Percentiles rank a stretch among this genome's conserved stretches.
phyloP scores from a whole-genome alignment of 306 rosid genomes.

The Glycine tomentella region DNA sequence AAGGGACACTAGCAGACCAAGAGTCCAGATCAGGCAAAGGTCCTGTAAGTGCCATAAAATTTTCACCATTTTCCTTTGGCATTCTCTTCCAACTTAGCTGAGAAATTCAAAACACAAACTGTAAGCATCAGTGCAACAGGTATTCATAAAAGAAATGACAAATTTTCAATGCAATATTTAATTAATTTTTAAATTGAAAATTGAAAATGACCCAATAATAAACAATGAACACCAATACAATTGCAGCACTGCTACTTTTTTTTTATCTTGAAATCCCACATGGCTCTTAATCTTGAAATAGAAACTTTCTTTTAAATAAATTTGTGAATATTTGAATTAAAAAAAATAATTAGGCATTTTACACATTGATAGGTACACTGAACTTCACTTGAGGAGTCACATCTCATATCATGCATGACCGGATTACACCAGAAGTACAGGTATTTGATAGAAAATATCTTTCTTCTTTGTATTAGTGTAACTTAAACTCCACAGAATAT shows the following conservation, averaged over 20 bases:
- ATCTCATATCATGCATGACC: neutral
- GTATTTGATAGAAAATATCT: slow-evolving; percentile 3
- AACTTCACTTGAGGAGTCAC: neutral
- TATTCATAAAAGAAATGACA: neutral
- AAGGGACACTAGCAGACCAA: slow-evolving; percentile 77
- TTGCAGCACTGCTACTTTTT: neutral
- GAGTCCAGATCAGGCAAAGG: slow-evolving; percentile 72
- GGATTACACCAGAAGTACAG: neutral
- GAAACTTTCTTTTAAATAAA: neutral
- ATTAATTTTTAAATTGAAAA: neutral
- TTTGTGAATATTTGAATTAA: slow-evolving; percentile 10
- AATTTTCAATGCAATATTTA: neutral
- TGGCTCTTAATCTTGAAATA: neutral
- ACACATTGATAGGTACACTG: neutral
- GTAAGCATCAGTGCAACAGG: slow-evolving; percentile 32
- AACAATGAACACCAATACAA: neutral
- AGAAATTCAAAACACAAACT: slow-evolving; percentile 44
- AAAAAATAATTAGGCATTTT: neutral
- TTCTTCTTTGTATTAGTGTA: neutral
- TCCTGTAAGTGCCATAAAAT: slow-evolving; percentile 86
- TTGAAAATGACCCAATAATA: slow-evolving; percentile 1
- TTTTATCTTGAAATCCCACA: neutral
- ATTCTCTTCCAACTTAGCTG: slow-evolving; percentile 94
- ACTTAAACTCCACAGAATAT: neutral
- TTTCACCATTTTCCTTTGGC: slow-evolving; percentile 67